Percentiles rank a stretch among this genome's conserved stretches.
Conservation (phyloP, 225 moss, liverwort and hornwort genomes). For the Climacium dendroides region DNA sequence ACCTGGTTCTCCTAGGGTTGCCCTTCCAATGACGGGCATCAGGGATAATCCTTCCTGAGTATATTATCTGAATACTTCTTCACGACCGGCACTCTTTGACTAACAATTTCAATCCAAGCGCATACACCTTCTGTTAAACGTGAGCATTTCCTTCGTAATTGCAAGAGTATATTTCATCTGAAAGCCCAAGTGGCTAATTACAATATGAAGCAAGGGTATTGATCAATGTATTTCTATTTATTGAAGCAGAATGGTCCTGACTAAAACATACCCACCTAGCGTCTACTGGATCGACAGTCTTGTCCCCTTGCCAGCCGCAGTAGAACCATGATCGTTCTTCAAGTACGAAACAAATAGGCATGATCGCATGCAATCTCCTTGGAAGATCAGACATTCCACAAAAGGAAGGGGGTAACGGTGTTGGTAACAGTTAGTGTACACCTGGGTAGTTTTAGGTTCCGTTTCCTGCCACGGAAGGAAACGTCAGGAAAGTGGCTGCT, state of each 20-base stretch:
- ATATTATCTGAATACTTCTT: too few relatives aligned
- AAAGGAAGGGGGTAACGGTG: neutral
- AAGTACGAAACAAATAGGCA: neutral
- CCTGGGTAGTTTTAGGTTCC: neutral
- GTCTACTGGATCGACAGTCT: constrained; percentile 37
- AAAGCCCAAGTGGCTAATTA: neutral
- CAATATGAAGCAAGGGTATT: neutral
- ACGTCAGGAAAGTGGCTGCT: neutral
- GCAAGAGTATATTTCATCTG: neutral
- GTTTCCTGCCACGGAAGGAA: neutral
- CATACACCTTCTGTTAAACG: neutral
- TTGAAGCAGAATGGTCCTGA: neutral
- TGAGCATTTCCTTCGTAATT: neutral
- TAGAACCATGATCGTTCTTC: neutral
- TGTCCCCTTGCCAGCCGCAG: neutral
- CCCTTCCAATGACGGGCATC: too few relatives aligned
- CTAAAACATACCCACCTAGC: constrained; percentile 9
- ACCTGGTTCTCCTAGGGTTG: neutral
- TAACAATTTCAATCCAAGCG: neutral
- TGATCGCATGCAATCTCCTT: neutral
- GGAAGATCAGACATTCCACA: neutral
- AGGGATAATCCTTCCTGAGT: neutral
- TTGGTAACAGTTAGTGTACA: neutral
- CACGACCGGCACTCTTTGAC: neutral
- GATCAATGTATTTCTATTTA: neutral